phyloP scores from a whole-genome alignment of 257 asterid genomes.

The Anisodus acutangulus region DNA sequence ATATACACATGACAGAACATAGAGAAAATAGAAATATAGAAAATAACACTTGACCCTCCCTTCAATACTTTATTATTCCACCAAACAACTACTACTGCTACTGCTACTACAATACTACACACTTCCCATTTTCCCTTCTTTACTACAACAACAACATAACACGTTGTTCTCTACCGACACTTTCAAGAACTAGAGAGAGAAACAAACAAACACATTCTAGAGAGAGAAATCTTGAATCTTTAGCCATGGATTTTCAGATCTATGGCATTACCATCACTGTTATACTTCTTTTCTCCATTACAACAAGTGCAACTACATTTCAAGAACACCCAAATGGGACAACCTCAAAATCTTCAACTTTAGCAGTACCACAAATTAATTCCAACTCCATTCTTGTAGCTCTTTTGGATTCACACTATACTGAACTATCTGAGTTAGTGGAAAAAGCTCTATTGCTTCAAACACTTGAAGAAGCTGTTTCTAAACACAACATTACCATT shows the following conservation, averaged over 20 bases:
- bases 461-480: conserved; percentile 81
- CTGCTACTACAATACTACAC: background rate
- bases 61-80: conserved; percentile 55
- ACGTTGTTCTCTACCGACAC: conserved; percentile 17
- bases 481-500: conserved; percentile 78
- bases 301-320: conserved; percentile 45
- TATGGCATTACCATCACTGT: conserved; percentile 52
- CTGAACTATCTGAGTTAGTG: conserved; percentile 89
- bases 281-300: background rate
- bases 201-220: background rate
- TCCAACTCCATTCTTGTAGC: conserved; percentile 93
- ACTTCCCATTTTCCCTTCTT: background rate
- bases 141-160: conserved; percentile 17
- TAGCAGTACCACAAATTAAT: conserved; percentile 48
- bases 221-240: background rate
- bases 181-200: conserved; percentile 26
- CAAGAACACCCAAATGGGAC: conserved; percentile 44
- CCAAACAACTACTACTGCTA: conserved; percentile 48
- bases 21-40: background rate
- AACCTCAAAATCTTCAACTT: background rate
- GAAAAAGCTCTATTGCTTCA: conserved; percentile 83
- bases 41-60: conserved; percentile 25
- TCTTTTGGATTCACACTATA: conserved; percentile 84
- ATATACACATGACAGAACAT: conserved; percentile 5
- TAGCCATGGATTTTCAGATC: conserved; percentile 85